phyloP scores from a whole-genome alignment of 768 basidiomycete species.

The Naematelia aurantialba region DNA sequence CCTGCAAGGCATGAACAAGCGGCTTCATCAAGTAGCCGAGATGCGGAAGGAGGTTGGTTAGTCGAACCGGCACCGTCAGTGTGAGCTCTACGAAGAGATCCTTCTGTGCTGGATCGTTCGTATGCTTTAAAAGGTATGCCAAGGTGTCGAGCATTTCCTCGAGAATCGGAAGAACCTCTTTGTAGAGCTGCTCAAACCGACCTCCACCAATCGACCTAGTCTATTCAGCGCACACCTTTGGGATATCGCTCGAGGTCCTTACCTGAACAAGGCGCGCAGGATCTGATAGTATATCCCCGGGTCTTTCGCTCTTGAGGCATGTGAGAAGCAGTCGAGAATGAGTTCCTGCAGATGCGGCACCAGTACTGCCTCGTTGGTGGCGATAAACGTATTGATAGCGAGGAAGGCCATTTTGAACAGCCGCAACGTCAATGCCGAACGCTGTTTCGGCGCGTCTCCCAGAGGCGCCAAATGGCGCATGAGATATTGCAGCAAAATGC shows the following conservation, averaged over 20 bases:
- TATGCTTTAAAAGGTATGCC: conserved; percentile 80
- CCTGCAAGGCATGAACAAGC: conserved; percentile 81
- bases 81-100: conserved; percentile 97
- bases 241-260: conserved; percentile 61
- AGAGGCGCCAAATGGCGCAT: conserved; percentile 74
- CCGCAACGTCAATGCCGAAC: conserved; percentile 77
- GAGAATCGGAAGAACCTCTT: conserved; percentile 89
- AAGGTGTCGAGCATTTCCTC: conserved; percentile 96
- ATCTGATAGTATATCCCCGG: conserved; percentile 91
- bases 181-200: conserved; percentile 87
- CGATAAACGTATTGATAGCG: conserved; percentile 71
- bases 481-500: conserved; percentile 82
- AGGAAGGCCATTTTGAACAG: conserved; percentile 94
- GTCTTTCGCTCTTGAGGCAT: conserved; percentile 84
- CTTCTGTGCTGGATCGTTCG: conserved; percentile 62
- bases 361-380: conserved; percentile 82
- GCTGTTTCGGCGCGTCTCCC: conserved; percentile 70
- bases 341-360: conserved; percentile 86
- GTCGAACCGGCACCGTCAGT: conserved; percentile 88
- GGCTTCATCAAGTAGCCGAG: conserved; percentile 95
- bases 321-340: conserved; percentile 92
- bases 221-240: conserved; percentile 1
- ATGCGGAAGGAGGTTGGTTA: conserved; percentile 93
- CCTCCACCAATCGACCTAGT: conserved; percentile 64
- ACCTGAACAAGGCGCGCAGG: conserved; percentile 84